Conservation (phyloP, 148 eudicot genomes). For the Agrostemma githago region DNA sequence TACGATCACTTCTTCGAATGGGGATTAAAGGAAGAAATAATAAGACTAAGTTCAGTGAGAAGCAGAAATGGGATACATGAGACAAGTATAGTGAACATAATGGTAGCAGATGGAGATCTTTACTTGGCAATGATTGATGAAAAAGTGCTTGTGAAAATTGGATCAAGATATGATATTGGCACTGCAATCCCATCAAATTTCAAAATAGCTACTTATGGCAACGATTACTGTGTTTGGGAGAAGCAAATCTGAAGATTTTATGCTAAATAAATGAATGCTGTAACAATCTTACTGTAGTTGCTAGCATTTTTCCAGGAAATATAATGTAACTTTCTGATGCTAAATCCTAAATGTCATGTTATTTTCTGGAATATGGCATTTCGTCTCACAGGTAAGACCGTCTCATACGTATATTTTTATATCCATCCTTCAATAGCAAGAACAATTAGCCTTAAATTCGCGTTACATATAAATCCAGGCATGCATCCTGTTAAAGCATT, state of each 20-base stretch:
- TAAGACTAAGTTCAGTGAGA: conserved; percentile 33
- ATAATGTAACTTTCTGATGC: background rate
- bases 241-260: conserved; percentile 8
- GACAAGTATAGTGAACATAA: conserved; percentile 43
- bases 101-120: conserved; percentile 51
- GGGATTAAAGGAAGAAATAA: conserved; percentile 53
- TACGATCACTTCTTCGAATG: conserved; percentile 61
- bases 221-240: conserved; percentile 37
- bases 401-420: no score
- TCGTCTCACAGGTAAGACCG: no score
- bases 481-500: background rate
- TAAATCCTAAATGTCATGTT: background rate
- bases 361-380: no score
- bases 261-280: background rate
- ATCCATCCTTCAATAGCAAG: conserved; percentile 1
- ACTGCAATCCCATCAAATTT: conserved; percentile 45
- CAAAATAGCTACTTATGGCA: conserved; percentile 39
- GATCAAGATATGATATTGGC: conserved; percentile 35
- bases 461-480: background rate
- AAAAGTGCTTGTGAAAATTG: conserved; percentile 35
- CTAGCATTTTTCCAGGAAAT: background rate
- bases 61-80: conserved; percentile 39
- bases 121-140: conserved; percentile 55
- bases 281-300: background rate
- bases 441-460: no score